Evolutionary conservation across 169 alveolate genomes (phyloP), one percentile per base, ranked within the genome.

Genomic region (Eimeria praecox): DNA sequence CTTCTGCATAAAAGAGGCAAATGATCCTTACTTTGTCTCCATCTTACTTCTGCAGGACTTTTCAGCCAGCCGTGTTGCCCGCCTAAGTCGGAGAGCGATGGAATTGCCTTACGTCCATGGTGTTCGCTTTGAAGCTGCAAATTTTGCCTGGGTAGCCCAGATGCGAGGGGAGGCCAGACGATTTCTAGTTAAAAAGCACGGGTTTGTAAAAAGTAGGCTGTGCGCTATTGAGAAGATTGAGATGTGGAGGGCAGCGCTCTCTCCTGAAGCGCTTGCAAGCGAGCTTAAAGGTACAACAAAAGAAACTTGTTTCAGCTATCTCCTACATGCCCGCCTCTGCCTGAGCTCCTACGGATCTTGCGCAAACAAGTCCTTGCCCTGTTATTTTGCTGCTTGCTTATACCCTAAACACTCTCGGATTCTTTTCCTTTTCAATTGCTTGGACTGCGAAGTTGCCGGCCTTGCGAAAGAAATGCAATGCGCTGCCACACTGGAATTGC

Each of bases 101-200:
- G 95, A 95, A 40, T 59, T 95, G 3, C 96, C 96, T 1, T 95
- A 95, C 64, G 96, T 95, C 9, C 96, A 89, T 38, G 96, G 96
- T 18, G 96, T 95, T 46, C 89, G 90, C 22, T 95, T 95, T 73
- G 96, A 95, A 38, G 95, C 95, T 8, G 96, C 88, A 62, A 49
- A 64, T 44, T 95, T 95, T 40, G 95, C 95, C 14, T 88, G 96
- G 95, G 80, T 86, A 33, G 96, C 96, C 1, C 59, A 44, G 59
- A 77, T 95, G 83, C 35, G 96, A 27, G 83, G 66, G 12, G 95
- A 71, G 54, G 59, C 93, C 75, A 80, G 96, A 27, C 30, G 96
- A 27, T 95, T 89, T 24, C 90, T 95, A 8, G 96, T 90, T 22
- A 95, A 95, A 82, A 95, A 95, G 27, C 94, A 90, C 38, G 95